Conservation (phyloP, 352 stramenopile species). For the Phytopythium boreale region DNA sequence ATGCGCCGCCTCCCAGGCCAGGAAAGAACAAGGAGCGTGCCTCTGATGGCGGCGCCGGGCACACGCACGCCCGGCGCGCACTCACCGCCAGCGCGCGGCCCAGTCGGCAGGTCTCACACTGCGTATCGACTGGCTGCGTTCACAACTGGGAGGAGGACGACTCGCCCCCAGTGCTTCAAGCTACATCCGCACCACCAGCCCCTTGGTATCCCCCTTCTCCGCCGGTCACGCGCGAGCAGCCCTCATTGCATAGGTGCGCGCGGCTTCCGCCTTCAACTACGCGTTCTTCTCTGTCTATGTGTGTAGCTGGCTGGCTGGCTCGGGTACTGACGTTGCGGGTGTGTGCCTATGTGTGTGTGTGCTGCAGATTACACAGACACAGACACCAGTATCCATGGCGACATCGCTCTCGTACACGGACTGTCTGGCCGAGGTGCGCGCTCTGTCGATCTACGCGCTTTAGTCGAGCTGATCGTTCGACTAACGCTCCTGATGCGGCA, state of each 20-base stretch:
- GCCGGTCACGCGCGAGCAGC: no score
- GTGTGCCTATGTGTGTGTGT: background rate
- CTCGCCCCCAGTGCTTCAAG: no score
- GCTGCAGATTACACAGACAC: constrained; percentile 10
- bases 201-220: no score
- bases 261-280: background rate
- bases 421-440: constrained; percentile 24
- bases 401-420: constrained; percentile 32
- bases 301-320: no score
- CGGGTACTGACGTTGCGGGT: constrained; percentile 1
- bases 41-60: constrained; percentile 2
- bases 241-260: no score
- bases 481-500: constrained; percentile 1
- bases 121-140: no score
- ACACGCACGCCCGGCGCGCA: background rate
- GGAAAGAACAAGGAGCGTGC: background rate
- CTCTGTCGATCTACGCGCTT: background rate
- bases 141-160: no score
- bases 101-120: no score
- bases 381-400: constrained; percentile 1
- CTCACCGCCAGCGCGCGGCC: no score
- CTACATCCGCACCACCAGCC: no score
- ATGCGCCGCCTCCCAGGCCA: background rate
- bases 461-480: background rate
- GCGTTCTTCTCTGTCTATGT: background rate